Base-by-base conservation (phyloP, 2,329 filamentous ascomycete genomes). In the Pyrenophora teres region DNA sequence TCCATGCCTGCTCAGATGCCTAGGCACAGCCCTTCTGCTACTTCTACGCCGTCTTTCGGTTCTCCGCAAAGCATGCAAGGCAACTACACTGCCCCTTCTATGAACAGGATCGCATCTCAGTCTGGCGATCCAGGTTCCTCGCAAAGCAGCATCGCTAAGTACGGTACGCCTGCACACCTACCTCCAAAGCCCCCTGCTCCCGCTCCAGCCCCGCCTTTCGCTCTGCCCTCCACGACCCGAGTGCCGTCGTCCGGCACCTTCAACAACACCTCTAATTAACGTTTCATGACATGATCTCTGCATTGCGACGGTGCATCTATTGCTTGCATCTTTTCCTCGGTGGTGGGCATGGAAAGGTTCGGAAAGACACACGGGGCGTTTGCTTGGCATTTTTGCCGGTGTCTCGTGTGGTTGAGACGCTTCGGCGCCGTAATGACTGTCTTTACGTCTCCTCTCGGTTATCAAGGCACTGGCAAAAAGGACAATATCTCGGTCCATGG, bases 151-250 rank as follows among this genome's bases (percentile, higher is more conserved):
- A 80, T 83, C 46, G 79, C 81, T n/a, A 83, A 83, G 59, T 83
- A 80, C 70, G 81, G 81, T 25, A 80, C 80, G 27, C 78, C 81
- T 4, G 72, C 81, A 13, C 80, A 80, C 43, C 71, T 84, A 37
- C 81, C 81, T 40, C 77, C 80, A 8, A 83, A 83, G 62, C 81
- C 81, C 31, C 81, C 81, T 35, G 78, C 80, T 40, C 71, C 78
- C 3, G 68, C 52, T 12, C 54, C 54, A 18, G 55, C 67, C 9
- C 74, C 68, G 19, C 63, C 66, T 4, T 72, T 69, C 44, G 58
- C 50, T 41, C 54, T 66, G 12, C 48, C 59, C 25, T 41, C 62
- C 3, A 56, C 51, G 44, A 50, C 59, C 15, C 63, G 67, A 18
- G 49, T 61, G 33, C 57, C 62, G 13, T 48, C 52, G 18, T 48